Percentiles rank a stretch among this genome's conserved stretches.
Evolutionary conservation across 768 basidiomycete genomes (phyloP).

Genomic region (Tylopilus balloui): DNA sequence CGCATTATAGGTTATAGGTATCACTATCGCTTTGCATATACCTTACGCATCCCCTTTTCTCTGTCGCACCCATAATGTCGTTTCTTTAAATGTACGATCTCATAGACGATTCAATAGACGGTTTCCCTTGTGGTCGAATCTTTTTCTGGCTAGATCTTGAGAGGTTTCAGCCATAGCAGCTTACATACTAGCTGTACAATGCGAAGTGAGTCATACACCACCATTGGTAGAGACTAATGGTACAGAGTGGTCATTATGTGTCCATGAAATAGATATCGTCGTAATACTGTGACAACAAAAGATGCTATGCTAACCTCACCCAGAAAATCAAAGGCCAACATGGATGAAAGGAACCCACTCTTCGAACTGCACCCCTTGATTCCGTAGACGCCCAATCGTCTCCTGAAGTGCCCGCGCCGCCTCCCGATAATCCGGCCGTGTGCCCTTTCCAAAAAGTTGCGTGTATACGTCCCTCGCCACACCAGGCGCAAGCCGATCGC

Average conservation of each 20-base stretch:
- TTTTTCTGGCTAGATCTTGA: too few species aligned
- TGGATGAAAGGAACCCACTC: not conserved
- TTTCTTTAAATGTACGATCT: not conserved
- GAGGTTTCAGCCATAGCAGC: too few species aligned
- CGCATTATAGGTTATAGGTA: not conserved
- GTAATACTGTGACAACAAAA: not conserved
- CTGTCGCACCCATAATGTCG: not conserved
- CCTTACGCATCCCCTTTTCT: not conserved
- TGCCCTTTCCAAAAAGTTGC: not conserved
- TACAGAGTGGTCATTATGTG: too few species aligned
- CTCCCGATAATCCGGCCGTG: not conserved
- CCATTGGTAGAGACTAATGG: too few species aligned
- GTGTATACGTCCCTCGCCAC: not conserved
- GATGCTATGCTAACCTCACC: not conserved
- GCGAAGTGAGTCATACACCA: too few species aligned
- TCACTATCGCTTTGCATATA: not conserved
- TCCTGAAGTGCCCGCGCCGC: not conserved
- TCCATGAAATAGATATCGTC: not conserved
- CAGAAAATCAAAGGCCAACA: not conserved
- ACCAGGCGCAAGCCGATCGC: slow-evolving; percentile 28
- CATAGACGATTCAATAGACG: not conserved
- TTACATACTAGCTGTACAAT: too few species aligned
- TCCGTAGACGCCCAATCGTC: not conserved
- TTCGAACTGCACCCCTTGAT: not conserved
- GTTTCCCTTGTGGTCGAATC: not conserved